Base-by-base conservation (phyloP, 176 grass and related monocot genomes). In the Eremochloa ophiuroides region DNA sequence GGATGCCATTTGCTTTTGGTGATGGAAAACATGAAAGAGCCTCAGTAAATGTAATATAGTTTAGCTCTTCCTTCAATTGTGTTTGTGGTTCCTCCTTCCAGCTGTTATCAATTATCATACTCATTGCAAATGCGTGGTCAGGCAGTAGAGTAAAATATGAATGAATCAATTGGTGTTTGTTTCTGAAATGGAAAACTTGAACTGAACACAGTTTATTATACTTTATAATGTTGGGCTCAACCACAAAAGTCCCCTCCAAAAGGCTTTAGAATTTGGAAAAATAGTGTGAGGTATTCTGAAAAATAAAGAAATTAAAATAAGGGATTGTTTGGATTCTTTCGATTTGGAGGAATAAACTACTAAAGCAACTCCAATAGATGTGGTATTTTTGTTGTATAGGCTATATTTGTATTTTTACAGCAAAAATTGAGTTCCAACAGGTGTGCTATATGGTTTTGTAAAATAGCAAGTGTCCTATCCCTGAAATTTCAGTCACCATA, bases 41-140 rank as follows among this genome's bases (percentile, higher is more conserved):
- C 48, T 79, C 41, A 83, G 88, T 79, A 86, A 83, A 33, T 86
- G 73, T 86, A 90, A 86, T 83, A 86, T 86, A 86, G 73, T 78
- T 73, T 26, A 79, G 88, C 79, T 78, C 83, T 82, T 80, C 51
- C 40, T 76, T 85, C 28, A 71, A 18, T 64, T 55, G 11, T 66
- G 38, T 66, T 15, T 35, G 26, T 74, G 22, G 37, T 38, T 73
- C 61, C 27, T 61, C 11, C 15, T 48, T 38, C 48, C 53, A 39
- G 30, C 29, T 76, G 25, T 25, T 42, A 27, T 43, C 33, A 5
- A 18, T 25, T 42, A 27, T 43, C 33, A 5, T 39, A 40, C n/a
- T 12, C n/a, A 7, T 16, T 62, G 38, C 67, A 56, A 66, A 25
- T 48, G 5, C 18, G 10, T 34, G 4, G 23, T 4, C n/a, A 66